Evolutionary conservation across 495 filamentous ascomycete species (phyloP), one percentile per base, ranked within the genome.

Genomic region (Staphylotrichum longicolle): DNA sequence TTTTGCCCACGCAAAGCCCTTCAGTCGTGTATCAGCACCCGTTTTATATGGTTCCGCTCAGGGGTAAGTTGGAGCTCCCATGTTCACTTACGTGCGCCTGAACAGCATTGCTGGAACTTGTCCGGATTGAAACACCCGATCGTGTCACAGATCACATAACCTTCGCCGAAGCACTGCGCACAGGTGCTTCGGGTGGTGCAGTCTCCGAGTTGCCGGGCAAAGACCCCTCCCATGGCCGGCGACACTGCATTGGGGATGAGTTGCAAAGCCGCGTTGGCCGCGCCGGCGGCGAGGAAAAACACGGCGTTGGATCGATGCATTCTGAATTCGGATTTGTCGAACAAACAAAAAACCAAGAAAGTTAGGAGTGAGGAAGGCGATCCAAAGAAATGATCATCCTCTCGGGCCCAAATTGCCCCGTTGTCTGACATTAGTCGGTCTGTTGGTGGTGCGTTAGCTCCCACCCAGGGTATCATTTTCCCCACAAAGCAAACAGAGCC

Each of bases 71-170:
- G 20, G 20, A 1, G 20, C 20, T 27, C 20, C 4, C 0, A 7
- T 7, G 51, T 10, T 11, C 12, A 54, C 49, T 52, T 6, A 55
- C 53, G 6, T 11, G 53, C 53, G 2, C 3, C 27, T 6, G 15
- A 2, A 33, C 55, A 57, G 44, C 55, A 57, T 14, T 57, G 55
- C 32, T 57, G 32, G 20, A 46, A 10, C 7, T 34, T 40, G 9
- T 57, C 42, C 15, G 55, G 55, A 33, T 57, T 57, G 45, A 57
- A 57, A 14, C 41, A 56, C 5, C 54, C 54, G 9, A 56, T 46
- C 7, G 9, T 45, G 54, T 56, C 54, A 40, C 54, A 56, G 5
- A 56, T 5, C 3, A 56, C 11, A 5, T 33, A 56, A 10, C 54
- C 54, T 3, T 56, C 40, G 41, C 54, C 54, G 8, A 33, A 56